Base-by-base conservation (phyloP, 805 yeast genomes). In the Lipomyces orientalis region DNA sequence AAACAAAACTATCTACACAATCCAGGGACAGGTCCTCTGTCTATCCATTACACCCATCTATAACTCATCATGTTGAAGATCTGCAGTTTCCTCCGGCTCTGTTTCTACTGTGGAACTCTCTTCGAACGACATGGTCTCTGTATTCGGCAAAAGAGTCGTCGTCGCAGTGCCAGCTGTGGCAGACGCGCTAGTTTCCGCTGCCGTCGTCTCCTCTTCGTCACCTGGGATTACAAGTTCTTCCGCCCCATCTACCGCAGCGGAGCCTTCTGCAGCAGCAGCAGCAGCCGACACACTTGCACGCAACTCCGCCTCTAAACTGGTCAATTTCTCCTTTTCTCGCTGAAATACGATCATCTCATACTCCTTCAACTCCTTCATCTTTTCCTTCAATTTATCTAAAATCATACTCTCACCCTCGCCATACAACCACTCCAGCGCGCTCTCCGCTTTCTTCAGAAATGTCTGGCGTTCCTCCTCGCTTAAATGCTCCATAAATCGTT, bases 401-500 rank as follows among this genome's bases (percentile, higher is more conserved):
- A 77, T 70, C 0, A 90, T 84, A 29, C 79, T 81, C 63, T 85
- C 90, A 49, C 91, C 83, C 19, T 87, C 92, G 73, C 85, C 86
- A 60, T 91, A 97, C 51, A 92, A 79, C 97, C 97, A 91, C 67
- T 89, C 94, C 58, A 90, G 79, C 4, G 89, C 85, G 5, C 80
- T 69, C 0, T 73, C 65, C 0, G 79, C 70, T 9, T 83, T 77
- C 37, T 76, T 72, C 43, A 70, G 63, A 35, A 61, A 62, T 34
- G 60, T n/a, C 46, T 54, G 56, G 12, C 74, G 72, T 55, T 71
- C 74, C 10, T 69, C 67, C 34, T 69, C 73, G 29, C 57, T 66
- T 4, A 72, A 55, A 4, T 80, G 82, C 5, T 85, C 68, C 59
- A 65, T 33, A 43, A 66, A 66, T 29, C 64, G 54, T 34, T 64